These are phyloP conservation scores for Aureobasidium sp. DNA, from an alignment of 2,329 filamentous ascomycete genomes.

Conservation along the genomic window DNA sequence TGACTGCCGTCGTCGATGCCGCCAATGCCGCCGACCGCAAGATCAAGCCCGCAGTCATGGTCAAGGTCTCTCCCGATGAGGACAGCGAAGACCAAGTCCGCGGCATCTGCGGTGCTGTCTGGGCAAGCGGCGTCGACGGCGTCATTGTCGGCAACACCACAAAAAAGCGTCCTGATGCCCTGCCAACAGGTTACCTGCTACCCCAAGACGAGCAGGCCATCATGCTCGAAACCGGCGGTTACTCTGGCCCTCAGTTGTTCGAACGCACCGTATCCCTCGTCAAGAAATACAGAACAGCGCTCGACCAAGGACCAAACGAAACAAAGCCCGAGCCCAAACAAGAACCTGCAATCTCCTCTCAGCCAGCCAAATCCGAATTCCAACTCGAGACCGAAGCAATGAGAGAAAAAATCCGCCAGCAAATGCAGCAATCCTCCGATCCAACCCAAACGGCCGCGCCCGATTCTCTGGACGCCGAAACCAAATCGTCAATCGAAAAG, in stretches of 20 bases:
- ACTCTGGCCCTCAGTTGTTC: constrained; percentile 86
- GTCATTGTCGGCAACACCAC: constrained; percentile 98
- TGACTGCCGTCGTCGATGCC: constrained; percentile 75
- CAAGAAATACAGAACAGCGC: constrained; percentile 59
- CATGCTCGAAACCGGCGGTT: constrained; percentile 74
- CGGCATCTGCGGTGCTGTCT: constrained; percentile 82
- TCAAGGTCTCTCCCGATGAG: constrained; percentile 96
- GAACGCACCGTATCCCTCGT: constrained; percentile 72
- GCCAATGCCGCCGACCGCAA: constrained; percentile 62
- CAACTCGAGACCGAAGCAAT: constrained; percentile 5
- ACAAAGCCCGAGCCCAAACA: constrained; percentile 6
- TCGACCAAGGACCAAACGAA: constrained; percentile 39
- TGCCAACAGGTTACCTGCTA: constrained; percentile 61
- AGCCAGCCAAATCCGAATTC: constrained; percentile 10
- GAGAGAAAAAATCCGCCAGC: neutral
- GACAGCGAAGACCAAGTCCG: constrained; percentile 76
- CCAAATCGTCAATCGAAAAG: constrained; percentile 19
- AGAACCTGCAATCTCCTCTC: neutral
- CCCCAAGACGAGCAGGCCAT: constrained; percentile 59
- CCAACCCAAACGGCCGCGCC: neutral
- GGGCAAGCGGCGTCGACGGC: constrained; percentile 79
- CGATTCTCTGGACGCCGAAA: constrained; percentile 3
- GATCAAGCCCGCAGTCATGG: constrained; percentile 78
- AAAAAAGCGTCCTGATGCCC: constrained; percentile 65
- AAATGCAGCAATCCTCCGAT: neutral